Percentiles rank a stretch among this genome's conserved stretches.
Conservation (phyloP, 2,329 filamentous ascomycete species). For the Trichoderma oligosporum region DNA sequence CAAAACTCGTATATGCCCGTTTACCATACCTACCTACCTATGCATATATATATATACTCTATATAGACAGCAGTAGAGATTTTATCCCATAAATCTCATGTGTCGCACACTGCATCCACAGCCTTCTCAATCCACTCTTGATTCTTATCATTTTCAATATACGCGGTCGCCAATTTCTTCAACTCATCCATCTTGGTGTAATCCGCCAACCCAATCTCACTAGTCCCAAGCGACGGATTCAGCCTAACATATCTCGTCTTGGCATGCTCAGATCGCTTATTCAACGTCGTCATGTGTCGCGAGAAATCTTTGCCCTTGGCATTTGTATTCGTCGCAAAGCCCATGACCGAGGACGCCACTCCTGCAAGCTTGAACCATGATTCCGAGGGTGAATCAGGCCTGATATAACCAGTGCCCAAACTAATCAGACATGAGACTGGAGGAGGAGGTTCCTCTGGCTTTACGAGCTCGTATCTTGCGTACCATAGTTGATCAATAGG, state of each 20-base stretch:
- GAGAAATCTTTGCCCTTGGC: conserved; percentile 15
- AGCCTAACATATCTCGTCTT: not conserved
- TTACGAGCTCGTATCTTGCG: conserved; percentile 6
- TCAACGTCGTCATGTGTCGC: conserved; percentile 8
- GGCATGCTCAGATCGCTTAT: not conserved
- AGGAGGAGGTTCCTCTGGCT: not conserved
- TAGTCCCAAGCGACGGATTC: not conserved
- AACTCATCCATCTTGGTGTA: conserved; percentile 12
- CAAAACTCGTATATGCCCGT: no score
- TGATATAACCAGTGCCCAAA: conserved; percentile 2
- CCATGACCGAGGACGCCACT: conserved; percentile 7
- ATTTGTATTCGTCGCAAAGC: conserved; percentile 11
- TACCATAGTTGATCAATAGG: conserved; percentile 17
- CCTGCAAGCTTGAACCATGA: conserved; percentile 9
- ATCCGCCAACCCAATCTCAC: conserved; percentile 7
- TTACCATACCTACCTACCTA: no score
- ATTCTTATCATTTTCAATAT: not conserved
- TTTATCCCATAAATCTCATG: not conserved
- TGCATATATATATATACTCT: no score
- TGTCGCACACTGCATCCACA: conserved; percentile 6
- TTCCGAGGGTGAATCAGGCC: not conserved
- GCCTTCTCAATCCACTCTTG: conserved; percentile 10
- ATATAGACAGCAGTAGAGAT: no score
- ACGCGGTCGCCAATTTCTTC: conserved; percentile 1
- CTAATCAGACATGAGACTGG: conserved; percentile 5